Evolutionary conservation across 768 basidiomycete genomes (phyloP).

Genomic region (Naganishia onofrii): DNA sequence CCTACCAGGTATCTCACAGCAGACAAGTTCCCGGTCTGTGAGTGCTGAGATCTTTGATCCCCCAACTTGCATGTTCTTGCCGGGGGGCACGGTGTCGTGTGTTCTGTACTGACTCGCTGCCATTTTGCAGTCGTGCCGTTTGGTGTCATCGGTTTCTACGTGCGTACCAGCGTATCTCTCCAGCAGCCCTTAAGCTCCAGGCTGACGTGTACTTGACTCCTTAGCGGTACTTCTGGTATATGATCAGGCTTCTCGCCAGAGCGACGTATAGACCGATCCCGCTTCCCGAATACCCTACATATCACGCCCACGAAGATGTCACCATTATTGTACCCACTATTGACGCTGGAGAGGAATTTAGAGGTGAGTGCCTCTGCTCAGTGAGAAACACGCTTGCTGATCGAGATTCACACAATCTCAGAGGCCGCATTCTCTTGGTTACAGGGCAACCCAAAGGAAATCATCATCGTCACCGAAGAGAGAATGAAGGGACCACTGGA

Average conservation of each 20-base stretch:
- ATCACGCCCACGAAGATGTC: slow-evolving; percentile 84
- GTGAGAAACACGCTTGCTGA: neutral
- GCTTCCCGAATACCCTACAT: slow-evolving; percentile 83
- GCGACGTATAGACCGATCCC: slow-evolving; percentile 83
- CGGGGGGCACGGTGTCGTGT: neutral
- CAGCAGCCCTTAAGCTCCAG: too few relatives aligned
- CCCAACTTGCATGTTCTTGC: neutral
- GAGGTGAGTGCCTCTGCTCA: slow-evolving; percentile 49
- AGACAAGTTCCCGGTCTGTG: slow-evolving; percentile 86
- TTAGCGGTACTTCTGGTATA: slow-evolving; percentile 61
- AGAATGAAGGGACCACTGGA: slow-evolving; percentile 86
- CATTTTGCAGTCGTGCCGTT: slow-evolving; percentile 59
- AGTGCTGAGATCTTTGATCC: slow-evolving; percentile 51
- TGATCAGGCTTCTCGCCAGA: slow-evolving; percentile 76
- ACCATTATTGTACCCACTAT: slow-evolving; percentile 96
- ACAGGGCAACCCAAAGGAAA: slow-evolving; percentile 82
- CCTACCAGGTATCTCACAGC: slow-evolving; percentile 69
- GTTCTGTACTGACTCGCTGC: slow-evolving; percentile 16
- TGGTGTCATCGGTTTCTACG: slow-evolving; percentile 47
- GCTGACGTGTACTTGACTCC: too few relatives aligned
- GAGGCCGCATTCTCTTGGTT: slow-evolving; percentile 91
- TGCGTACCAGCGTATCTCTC: neutral
- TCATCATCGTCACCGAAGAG: slow-evolving; percentile 75
- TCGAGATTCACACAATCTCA: slow-evolving; percentile 23
- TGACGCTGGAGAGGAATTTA: slow-evolving; percentile 92